A percentile compares a stretch with the other conserved stretches of the same genome.
Conservation (phyloP, 306 rosid genomes). For the Prunus armeniaca region DNA sequence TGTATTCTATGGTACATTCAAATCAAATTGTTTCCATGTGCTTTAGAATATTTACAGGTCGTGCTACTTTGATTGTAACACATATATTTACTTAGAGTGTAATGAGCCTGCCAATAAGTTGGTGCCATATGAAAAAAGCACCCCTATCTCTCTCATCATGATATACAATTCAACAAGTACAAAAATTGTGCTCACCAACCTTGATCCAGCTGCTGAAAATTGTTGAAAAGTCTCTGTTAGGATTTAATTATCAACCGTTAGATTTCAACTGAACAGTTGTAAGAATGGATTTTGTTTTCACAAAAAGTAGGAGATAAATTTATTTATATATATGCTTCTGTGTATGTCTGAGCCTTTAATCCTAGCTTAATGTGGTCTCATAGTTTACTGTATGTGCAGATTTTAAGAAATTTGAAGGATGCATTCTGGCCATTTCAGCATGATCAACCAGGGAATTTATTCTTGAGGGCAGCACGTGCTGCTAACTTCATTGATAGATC, state of each 20-base stretch:
- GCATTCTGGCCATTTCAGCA: conserved; percentile 94
- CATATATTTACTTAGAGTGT: neutral
- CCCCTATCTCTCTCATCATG: too few relatives aligned
- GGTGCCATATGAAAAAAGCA: too few relatives aligned
- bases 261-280: neutral
- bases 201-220: neutral
- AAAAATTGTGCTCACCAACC: neutral
- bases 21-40: neutral
- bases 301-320: neutral
- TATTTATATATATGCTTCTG: neutral
- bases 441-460: conserved; percentile 56
- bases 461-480: conserved; percentile 85
- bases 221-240: neutral
- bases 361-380: conserved; percentile 12
- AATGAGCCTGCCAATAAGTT: neutral
- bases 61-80: neutral
- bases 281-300: neutral
- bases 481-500: conserved; percentile 67
- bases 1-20: neutral
- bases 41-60: neutral
- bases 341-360: neutral
- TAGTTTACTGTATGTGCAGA: conserved; percentile 43
- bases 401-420: conserved; percentile 68
- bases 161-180: neutral
- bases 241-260: neutral